phyloP scores from a whole-genome alignment of 768 basidiomycete genomes.

The Trametes villosa region DNA sequence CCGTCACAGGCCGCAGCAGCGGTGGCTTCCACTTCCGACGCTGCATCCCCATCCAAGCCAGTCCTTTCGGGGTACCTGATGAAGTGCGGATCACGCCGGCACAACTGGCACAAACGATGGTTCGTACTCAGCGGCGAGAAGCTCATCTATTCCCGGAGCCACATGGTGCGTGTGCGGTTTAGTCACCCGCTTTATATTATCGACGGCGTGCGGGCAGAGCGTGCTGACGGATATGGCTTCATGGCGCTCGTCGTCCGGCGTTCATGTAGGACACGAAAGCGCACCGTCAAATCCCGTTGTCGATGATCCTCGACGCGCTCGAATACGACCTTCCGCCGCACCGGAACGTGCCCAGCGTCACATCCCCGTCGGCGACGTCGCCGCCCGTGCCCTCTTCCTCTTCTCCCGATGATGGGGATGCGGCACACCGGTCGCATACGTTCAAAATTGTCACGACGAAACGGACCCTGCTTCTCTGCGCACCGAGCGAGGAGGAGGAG shows the following conservation, averaged over 20 bases:
- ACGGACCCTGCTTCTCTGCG: conserved; percentile 85
- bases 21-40: conserved; percentile 32
- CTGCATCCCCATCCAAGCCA: conserved; percentile 67
- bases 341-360: conserved; percentile 38
- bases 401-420: conserved; percentile 44
- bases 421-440: conserved; percentile 57
- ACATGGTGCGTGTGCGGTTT: conserved; percentile 75
- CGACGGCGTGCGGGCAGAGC: conserved; percentile 2
- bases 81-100: conserved; percentile 93
- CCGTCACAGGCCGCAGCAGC: conserved; percentile 48
- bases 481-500: conserved; percentile 96
- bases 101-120: conserved; percentile 97
- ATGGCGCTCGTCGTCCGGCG: conserved; percentile 13
- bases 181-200: conserved; percentile 11
- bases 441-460: conserved; percentile 98
- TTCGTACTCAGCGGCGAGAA: conserved; percentile 91
- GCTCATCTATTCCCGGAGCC: conserved; percentile 86
- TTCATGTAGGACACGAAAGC: conserved; percentile 79
- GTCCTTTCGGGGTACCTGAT: conserved; percentile 91
- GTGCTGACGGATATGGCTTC: conserved; percentile 15
- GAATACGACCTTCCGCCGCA: conserved; percentile 75
- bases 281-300: conserved; percentile 83
- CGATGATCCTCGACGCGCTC: conserved; percentile 88
- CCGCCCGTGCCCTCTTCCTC: conserved; percentile 33
- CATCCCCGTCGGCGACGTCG: conserved; percentile 38